Evolutionary conservation across 306 rosid species (phyloP).

Genomic region (Argentina anserina): DNA sequence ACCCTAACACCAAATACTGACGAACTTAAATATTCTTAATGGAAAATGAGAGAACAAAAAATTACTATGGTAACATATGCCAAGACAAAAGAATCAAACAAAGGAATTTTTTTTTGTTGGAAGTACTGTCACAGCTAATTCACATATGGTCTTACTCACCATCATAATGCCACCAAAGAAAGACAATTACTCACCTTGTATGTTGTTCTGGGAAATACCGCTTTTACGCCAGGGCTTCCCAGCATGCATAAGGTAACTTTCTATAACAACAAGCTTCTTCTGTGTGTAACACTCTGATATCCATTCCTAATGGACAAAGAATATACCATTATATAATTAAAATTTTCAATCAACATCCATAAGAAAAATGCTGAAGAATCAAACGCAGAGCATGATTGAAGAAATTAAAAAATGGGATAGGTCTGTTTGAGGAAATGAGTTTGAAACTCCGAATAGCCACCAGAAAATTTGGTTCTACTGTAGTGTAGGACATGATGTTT

Average conservation of each 20-base stretch:
- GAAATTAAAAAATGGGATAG: not conserved
- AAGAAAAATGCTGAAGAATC: constrained; percentile 15
- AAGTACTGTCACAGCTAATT: not conserved
- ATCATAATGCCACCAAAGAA: not conserved
- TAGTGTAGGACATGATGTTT: not conserved
- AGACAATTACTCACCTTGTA: constrained; percentile 43
- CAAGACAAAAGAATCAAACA: not conserved
- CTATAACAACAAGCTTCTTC: constrained; percentile 82
- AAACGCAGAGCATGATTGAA: not conserved
- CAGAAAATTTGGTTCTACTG: too few species aligned
- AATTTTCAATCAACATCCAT: constrained; percentile 2
- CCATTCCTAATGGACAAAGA: constrained; percentile 62
- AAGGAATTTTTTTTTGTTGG: too few species aligned
- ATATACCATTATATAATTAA: constrained; percentile 1
- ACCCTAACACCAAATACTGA: not conserved
- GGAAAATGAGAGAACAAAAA: not conserved
- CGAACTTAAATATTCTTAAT: not conserved
- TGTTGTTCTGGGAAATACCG: constrained; percentile 33
- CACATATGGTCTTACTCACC: not conserved
- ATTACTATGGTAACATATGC: not conserved
- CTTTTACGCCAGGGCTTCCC: constrained; percentile 92
- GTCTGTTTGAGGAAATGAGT: too few species aligned
- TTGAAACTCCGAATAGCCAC: too few species aligned
- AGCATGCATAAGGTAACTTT: constrained; percentile 65
- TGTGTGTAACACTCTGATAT: constrained; percentile 66